Base-by-base conservation (phyloP, 495 filamentous ascomycete genomes). In the Cryomyces antarcticus region DNA sequence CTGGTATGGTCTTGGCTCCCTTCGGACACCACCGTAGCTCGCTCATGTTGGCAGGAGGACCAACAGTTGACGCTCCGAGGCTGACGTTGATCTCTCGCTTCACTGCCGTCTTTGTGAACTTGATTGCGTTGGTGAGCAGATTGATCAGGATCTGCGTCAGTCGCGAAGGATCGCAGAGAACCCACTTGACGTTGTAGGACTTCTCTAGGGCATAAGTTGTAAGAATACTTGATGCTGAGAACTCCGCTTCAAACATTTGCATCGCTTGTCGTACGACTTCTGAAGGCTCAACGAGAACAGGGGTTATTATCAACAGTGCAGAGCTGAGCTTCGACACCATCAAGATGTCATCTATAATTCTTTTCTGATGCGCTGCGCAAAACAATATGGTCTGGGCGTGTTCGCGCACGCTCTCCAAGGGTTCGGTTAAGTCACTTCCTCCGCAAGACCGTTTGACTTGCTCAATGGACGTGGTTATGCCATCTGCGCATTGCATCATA, bases 271-370 rank as follows among this genome's bases (percentile, higher is more conserved):
- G 69, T 2, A 86, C 70, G 17, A 86, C 72, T 17, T 60, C 57
- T 39, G 75, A 58, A 3, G 85, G 84, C 51, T 80, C 68, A 1
- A 77, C 70, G 41, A 70, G 71, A 30, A 72, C 69, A n/a, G 78
- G 80, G 5, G 76, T 71, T 17, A 88, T 69, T 11, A 74, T 65
- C 3, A 88, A 59, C 47, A 84, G 61, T 11, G 73, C 73, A 3
- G 77, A 82, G 46, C 92, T 83, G n/a, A 93, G 65, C 50, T 92
- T 93, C 3, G 78, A 83, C 46, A 82, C 70, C 4, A 75, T 80
- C 37, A 88, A 61, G 9, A 88, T 74, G 51, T 86, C 80, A 51
- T 86, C 78, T 4, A 87, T 73, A 36, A 89, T 85, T 7, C 79
- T 65, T 54, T 80, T 82, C 53, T 87, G 80, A 53, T 88, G 83